Conservation (phyloP, 2,329 filamentous ascomycete species). For the Didymella exigua region DNA sequence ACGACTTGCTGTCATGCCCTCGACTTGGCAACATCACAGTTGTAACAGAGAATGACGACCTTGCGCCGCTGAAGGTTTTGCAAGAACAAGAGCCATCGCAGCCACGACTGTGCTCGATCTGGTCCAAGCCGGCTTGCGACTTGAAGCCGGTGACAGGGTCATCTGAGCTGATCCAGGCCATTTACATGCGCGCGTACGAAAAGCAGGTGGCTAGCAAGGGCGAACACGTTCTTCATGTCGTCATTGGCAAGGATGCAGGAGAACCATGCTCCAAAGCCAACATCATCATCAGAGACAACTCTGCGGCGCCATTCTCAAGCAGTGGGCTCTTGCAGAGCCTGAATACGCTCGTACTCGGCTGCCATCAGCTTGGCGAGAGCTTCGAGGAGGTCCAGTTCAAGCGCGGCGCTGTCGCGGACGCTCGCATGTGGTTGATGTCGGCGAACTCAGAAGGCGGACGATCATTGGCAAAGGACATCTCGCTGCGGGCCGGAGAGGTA, state of each 20-base stretch:
- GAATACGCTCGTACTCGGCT: slow-evolving; percentile 43
- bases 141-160: slow-evolving; percentile 29
- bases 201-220: slow-evolving; percentile 45
- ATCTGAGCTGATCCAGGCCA: slow-evolving; percentile 40
- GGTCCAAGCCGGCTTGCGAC: slow-evolving; percentile 37
- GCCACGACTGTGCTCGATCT: slow-evolving; percentile 44
- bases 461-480: slow-evolving; percentile 45
- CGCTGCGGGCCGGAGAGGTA: slow-evolving; percentile 42
- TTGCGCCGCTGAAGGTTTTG: slow-evolving; percentile 38
- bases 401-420: slow-evolving; percentile 36
- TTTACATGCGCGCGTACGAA: slow-evolving; percentile 45
- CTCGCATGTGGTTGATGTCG: slow-evolving; percentile 42
- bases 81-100: slow-evolving; percentile 33
- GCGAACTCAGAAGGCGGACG: slow-evolving; percentile 41
- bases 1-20: slow-evolving; percentile 42
- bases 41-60: slow-evolving; percentile 41
- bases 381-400: slow-evolving; percentile 48
- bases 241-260: slow-evolving; percentile 34
- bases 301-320: slow-evolving; percentile 21
- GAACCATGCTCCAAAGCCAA: slow-evolving; percentile 32
- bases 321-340: slow-evolving; percentile 36
- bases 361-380: slow-evolving; percentile 44
- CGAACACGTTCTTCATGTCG: slow-evolving; percentile 35
- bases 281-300: slow-evolving; percentile 41
- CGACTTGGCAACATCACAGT: slow-evolving; percentile 45